Percentiles rank a stretch among this genome's conserved stretches.
Evolutionary conservation across 352 stramenopile genomes (phyloP).

Genomic region (Globisporangium polare): DNA sequence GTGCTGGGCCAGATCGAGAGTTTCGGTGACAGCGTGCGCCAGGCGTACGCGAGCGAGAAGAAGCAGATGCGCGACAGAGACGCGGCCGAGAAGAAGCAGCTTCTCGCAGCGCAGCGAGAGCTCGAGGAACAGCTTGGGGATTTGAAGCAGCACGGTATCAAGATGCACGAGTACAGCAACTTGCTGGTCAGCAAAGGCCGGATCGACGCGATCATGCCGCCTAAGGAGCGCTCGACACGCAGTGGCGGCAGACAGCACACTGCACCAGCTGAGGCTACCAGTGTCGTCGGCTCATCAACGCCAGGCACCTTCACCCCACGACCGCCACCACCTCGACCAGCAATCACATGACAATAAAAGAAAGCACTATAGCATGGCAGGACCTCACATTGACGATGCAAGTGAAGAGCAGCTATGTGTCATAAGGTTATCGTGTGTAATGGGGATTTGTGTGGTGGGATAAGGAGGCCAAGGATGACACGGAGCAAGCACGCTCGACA

Average conservation of each 20-base stretch:
- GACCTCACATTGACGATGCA: neutral
- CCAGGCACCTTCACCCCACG: conserved; percentile 9
- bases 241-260: neutral
- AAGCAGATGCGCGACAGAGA: conserved; percentile 32
- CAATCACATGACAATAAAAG: neutral
- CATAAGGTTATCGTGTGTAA: conserved; percentile 6
- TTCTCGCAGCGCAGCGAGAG: conserved; percentile 27
- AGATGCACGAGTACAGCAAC: conserved; percentile 66
- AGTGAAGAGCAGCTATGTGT: neutral
- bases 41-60: conserved; percentile 38
- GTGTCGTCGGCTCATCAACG: neutral
- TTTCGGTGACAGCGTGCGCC: conserved; percentile 49
- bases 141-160: conserved; percentile 27
- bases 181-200: conserved; percentile 53
- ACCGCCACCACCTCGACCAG: conserved; percentile 11
- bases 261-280: neutral
- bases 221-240: conserved; percentile 1
- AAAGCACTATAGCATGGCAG: neutral
- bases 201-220: conserved; percentile 31
- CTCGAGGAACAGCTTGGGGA: conserved; percentile 41
- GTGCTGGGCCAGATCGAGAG: conserved; percentile 50
- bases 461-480: neutral
- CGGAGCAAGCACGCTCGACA: neutral
- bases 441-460: neutral
- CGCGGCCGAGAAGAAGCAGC: conserved; percentile 25